Evolutionary conservation across 2,329 filamentous ascomycete genomes (phyloP).

Genomic region (Epichloe glyceriae): DNA sequence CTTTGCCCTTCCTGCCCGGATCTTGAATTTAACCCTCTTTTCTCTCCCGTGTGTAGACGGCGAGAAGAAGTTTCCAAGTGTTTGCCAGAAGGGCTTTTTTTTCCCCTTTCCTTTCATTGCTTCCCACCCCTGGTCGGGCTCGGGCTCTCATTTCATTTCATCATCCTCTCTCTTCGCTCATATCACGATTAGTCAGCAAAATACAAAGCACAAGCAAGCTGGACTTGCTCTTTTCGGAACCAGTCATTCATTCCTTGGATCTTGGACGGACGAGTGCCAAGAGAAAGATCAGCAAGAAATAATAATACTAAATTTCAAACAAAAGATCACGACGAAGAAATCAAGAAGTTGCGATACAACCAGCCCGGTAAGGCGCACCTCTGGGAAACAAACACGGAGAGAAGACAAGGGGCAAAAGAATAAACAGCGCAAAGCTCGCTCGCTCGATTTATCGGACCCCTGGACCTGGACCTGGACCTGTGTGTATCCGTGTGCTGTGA

Average conservation of each 20-base stretch:
- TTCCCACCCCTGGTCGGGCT: conserved; percentile 21
- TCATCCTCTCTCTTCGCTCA: not conserved
- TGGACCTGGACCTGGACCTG: conserved; percentile 9
- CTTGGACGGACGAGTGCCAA: not conserved
- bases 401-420: not conserved
- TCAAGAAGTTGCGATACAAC: not conserved
- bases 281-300: not conserved
- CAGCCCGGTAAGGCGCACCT: not conserved
- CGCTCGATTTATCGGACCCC: conserved; percentile 2
- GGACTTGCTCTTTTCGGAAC: conserved; percentile 39
- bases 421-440: not conserved
- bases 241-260: conserved; percentile 21
- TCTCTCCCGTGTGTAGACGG: conserved; percentile 28
- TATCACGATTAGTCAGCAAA: not conserved
- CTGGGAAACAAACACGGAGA: not conserved
- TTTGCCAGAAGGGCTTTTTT: conserved; percentile 27
- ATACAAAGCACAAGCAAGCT: conserved; percentile 33
- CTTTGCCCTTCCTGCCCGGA: conserved; percentile 33
- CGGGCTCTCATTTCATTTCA: conserved; percentile 10
- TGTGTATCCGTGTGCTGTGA: not conserved
- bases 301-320: not conserved
- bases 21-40: conserved; percentile 24
- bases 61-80: conserved; percentile 34
- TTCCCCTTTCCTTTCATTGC: conserved; percentile 24
- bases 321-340: not conserved